These are phyloP conservation scores for Podospora fimiseda DNA, from an alignment of 495 filamentous ascomycete genomes.

Conservation along the genomic window DNA sequence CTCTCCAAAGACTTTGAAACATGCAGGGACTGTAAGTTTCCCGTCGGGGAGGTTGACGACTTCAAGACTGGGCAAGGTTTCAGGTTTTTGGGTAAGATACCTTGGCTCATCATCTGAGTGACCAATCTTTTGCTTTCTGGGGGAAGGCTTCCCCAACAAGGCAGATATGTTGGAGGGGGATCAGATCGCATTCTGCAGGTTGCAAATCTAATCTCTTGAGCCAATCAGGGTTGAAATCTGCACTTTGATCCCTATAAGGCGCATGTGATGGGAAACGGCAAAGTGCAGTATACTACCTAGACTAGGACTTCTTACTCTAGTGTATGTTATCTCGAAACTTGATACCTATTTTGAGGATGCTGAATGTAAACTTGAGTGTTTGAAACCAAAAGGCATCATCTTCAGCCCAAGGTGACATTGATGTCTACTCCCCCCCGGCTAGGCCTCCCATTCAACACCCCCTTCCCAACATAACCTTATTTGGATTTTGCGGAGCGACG, in stretches of 20 bases:
- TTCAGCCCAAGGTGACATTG: too few relatives aligned
- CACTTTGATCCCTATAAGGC: neutral
- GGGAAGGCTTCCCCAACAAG: neutral
- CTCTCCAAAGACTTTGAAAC: conserved; percentile 20
- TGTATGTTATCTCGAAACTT: too few relatives aligned
- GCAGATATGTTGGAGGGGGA: neutral
- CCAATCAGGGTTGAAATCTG: neutral
- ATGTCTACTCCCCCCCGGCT: too few relatives aligned
- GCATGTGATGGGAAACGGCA: neutral
- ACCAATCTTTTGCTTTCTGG: neutral
- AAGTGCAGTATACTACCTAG: too few relatives aligned
- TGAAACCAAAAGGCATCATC: too few relatives aligned
- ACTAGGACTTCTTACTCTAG: too few relatives aligned
- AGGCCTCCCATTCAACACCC: too few relatives aligned
- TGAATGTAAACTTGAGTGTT: too few relatives aligned
- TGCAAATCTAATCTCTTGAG: neutral
- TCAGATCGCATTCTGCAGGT: neutral
- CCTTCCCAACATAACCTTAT: too few relatives aligned
- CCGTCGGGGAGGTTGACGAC: neutral
- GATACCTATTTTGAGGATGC: too few relatives aligned
- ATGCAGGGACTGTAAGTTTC: conserved; percentile 6
- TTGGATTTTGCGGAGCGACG: too few relatives aligned
- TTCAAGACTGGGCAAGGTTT: neutral
- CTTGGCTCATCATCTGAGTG: neutral
- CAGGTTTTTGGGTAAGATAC: conserved; percentile 7